Evolutionary conservation across 768 basidiomycete species (phyloP), one percentile per base, ranked within the genome.

Genomic region (Boletus subcaerulescens): DNA sequence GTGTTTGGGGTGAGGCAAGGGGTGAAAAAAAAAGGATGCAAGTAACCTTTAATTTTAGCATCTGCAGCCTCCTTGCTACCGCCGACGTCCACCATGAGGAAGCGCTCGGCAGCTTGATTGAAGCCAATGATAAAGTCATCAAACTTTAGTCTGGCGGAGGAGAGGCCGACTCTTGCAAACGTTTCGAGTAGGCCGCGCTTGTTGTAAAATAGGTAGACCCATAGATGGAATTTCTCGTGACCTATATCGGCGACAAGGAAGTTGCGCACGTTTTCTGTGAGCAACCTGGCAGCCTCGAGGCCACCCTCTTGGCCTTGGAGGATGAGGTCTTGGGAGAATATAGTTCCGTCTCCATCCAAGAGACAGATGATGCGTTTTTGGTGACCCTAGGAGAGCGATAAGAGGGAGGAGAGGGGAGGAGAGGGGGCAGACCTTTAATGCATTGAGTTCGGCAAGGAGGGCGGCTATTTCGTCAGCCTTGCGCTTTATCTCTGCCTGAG

Each of bases 31-130:
- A 14, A 49, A 43, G 38, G 41, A 46, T 26, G 35, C n/a, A 49
- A 49, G 36, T 11, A 59, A 86, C 88, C 84, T 77, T 86, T 87
- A 65, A 89, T 80, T 71, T 89, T 89, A 42, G 83, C 78, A 67
- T 89, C 87, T 29, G 85, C 87, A 4, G 83, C 85, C 74, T 89
- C 87, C 71, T 89, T 89, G 47, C 77, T 82, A 56, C 72, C 74
- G 45, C 87, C 87, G 48, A 86, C 86, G 68, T 89, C 87, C 32
- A 86, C 76, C 71, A 89, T 82, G 48, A 80, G 69, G 65, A 88
- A 89, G 41, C 84, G 78, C 54, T 83, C 81, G 14, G 80, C 73
- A 12, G 86, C 83, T 68, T 86, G 83, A 67, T 87, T 87, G 64
- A 89, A 87, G 9, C 87, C 87, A 48, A 77, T 68, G 51, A 84